phyloP scores from a whole-genome alignment of 805 yeast genomes.

The Starmera amethionina region DNA sequence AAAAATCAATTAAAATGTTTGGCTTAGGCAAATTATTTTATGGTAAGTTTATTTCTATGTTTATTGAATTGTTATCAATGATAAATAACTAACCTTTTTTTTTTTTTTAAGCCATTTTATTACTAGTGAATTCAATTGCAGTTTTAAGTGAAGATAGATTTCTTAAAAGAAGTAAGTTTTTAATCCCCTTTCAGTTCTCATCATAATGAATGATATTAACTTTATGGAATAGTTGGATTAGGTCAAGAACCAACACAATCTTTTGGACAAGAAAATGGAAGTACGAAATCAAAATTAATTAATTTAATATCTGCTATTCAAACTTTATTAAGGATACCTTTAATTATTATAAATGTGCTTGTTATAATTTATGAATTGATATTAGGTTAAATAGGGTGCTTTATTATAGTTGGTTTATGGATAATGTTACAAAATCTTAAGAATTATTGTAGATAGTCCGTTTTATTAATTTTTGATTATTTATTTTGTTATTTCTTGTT shows the following conservation, averaged over 20 bases:
- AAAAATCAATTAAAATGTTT: slow-evolving; percentile 32
- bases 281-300: slow-evolving; percentile 49
- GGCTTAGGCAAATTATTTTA: slow-evolving; percentile 53
- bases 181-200: too few relatives aligned
- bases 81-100: too few relatives aligned
- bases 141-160: slow-evolving; percentile 75
- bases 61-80: too few relatives aligned
- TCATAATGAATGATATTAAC: too few relatives aligned
- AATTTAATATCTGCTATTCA: slow-evolving; percentile 65
- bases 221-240: slow-evolving; percentile 29
- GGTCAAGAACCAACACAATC: slow-evolving; percentile 29
- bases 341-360: slow-evolving; percentile 55
- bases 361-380: slow-evolving; percentile 64
- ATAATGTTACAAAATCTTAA: not conserved
- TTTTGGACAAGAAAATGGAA: slow-evolving; percentile 36
- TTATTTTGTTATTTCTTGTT: not conserved
- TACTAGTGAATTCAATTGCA: slow-evolving; percentile 66
- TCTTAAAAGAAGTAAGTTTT: slow-evolving; percentile 45
- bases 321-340: slow-evolving; percentile 66
- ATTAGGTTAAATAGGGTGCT: slow-evolving; percentile 35
- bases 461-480: too few relatives aligned
- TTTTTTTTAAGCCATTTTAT: slow-evolving; percentile 24
- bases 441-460: slow-evolving; percentile 2
- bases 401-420: not conserved
- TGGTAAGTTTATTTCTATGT: slow-evolving; percentile 24